Base-by-base conservation (phyloP, 2,329 filamentous ascomycete species). In the Colletotrichum lupini region DNA sequence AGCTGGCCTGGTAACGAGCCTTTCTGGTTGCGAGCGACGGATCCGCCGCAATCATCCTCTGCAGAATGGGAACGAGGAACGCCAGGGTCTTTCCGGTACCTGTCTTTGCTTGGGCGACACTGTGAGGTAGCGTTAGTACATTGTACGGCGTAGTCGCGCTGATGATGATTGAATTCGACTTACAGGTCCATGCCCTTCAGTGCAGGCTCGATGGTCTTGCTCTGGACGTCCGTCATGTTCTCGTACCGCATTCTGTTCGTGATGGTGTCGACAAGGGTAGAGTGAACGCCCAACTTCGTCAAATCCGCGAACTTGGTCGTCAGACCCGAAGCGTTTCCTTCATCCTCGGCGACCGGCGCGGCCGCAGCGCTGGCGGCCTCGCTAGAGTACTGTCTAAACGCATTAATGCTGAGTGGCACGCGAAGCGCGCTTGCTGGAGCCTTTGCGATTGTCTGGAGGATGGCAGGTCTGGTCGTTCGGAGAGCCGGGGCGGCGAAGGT, bases 1-100 rank as follows among this genome's bases (percentile, higher is more conserved):
- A 82, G n/a, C 82, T 80, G 52, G 85, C 85, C 3, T 68, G 71
- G n/a, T 78, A 77, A 19, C 77, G 78, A 61, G 83, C 79, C 11
- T 78, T 76, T 73, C 80, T 85, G 49, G 85, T 81, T 65, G 88
- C 90, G 42, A 97, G 87, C 0, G 85, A 82, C 1, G 91, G 90
- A 75, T 94, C 90, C 73, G 87, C 84, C 24, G 84, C 82, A 74
- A 97, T 85, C 79, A 98, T 93, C 73, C 92, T 92, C 81, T 98
- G 94, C 65, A 98, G 85, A 8, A 95, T 87, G 63, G 97, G 97
- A 7, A 98, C 84, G 28, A 99, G 88, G 86, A 98, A 99, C 46
- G 94, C 97, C 70, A 98, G 85, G 0, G 97, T 99, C 85, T 99
- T 99, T 81, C 97, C 97, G 4, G 97, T 98, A 81, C 97, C 97